Evolutionary conservation across 306 rosid genomes (phyloP), one percentile per base, ranked within the genome.

Genomic region (Ziziphus jujuba): DNA sequence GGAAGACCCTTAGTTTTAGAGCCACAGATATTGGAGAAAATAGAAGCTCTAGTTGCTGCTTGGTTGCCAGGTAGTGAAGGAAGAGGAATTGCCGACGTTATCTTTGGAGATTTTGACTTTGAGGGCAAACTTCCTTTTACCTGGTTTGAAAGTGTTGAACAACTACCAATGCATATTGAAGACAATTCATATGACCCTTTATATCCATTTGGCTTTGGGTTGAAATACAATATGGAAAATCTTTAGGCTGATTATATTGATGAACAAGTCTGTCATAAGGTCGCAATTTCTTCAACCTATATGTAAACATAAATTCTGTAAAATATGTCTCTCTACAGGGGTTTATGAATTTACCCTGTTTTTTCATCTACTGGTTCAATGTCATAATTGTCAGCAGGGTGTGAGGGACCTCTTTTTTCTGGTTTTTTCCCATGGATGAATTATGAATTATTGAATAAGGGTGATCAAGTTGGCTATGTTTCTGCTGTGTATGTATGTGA

Each of bases 51-150:
- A 31, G 84, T 92, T 70, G 91, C 96, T 63, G 97, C 98, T 67
- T 92, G 98, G 98, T 81, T 92, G 73, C 97, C 98, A 3, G 96
- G 98, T 43, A 84, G 80, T 11, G 97, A 92, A 87, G 98, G 85
- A 35, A 75, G 72, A 3, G 98, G 97, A 54, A 87, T 89, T 69
- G 44, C 91, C 11, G 98, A 92, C 33, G 90, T 89, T 59, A 61
- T 92, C 59, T 92, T 87, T 38, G 97, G 98, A 34, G 85, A 77
- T 69, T 72, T 82, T 52, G 89, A 89, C 76, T 89, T 87, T 56
- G 66, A 70, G 63, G 97, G 98, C 21, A 77, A 71, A 69, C 87
- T 89, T 38, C 98, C 93, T 0, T 72, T 89, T 50, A 86, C 97
- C 65, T 92, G 97, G 98, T 84, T 87, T 76, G 80, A 59, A 85